Evolutionary conservation across 345 rosid species (phyloP).

Genomic region (Salix purpurea): DNA sequence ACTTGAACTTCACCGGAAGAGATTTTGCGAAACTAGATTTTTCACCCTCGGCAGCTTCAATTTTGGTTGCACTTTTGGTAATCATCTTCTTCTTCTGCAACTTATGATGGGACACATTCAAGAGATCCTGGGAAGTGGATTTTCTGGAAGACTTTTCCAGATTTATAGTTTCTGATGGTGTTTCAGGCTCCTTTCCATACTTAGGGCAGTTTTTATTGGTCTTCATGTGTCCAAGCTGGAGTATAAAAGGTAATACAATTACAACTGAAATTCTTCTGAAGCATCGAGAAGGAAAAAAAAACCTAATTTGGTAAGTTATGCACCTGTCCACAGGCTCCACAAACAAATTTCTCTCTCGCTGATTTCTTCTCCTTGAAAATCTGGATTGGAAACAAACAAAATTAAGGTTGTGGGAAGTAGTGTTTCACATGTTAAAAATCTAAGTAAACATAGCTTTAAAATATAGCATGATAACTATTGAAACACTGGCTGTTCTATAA

Average conservation of each 20-base stretch:
- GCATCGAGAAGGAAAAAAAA: background rate
- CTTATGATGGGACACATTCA: constrained; percentile 54
- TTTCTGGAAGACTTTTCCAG: constrained; percentile 54
- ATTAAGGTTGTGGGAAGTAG: background rate
- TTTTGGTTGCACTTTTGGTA: constrained; percentile 43
- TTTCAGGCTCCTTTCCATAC: constrained; percentile 77
- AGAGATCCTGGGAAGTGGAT: constrained; percentile 46
- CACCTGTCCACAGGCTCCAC: constrained; percentile 99
- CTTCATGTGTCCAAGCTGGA: constrained; percentile 97
- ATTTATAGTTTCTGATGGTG: constrained; percentile 47
- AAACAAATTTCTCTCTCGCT: constrained; percentile 87
- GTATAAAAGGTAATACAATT: constrained; percentile 14
- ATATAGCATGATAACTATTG: background rate
- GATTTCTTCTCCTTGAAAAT: constrained; percentile 87
- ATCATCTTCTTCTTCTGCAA: constrained; percentile 51
- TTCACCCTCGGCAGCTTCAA: constrained; percentile 57
- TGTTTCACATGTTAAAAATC: background rate
- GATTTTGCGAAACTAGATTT: constrained; percentile 45
- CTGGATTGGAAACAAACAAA: constrained; percentile 28
- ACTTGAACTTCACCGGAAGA: constrained; percentile 70
- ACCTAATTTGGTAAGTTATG: constrained; percentile 8
- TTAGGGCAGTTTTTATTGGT: constrained; percentile 96
- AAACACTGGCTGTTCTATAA: background rate
- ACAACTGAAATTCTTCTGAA: constrained; percentile 5
- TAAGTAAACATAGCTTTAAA: background rate